Base-by-base conservation (phyloP, 2,329 filamentous ascomycete genomes). In the Claviceps sp. region DNA sequence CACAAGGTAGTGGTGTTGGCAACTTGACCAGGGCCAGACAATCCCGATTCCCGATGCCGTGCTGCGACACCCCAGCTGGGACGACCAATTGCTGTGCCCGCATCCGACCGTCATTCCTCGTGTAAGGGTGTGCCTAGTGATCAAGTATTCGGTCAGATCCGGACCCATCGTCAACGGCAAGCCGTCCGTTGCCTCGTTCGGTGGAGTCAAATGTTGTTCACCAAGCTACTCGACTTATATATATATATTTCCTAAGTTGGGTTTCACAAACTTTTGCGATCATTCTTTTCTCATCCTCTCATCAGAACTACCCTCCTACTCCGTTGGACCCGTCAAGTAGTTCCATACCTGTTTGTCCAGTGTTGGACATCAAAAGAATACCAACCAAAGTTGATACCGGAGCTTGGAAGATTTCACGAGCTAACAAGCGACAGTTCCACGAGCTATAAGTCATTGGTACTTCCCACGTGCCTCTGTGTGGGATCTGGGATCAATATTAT, bases 371-470 rank as follows among this genome's bases (percentile, higher is more conserved):
- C 42, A 22, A 43, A 50, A 46, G 38, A 37, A 22, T 40, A 34
- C 26, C 26, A 49, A 38, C 8, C 26, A 26, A 24, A 30, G 30
- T 22, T 46, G 51, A 51, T 53, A 52, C 46, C 48, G 10, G 30
- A 44, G 51, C 41, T 44, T 55, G 22, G 49, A 46, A 48, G 43
- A 44, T 48, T 48, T 39, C 41, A 47, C 46, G 26, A 30, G 8
- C 26, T 30, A 30, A 30, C 26, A 30, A 30, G 41, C 8, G 14
- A 24, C 10, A 42, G 47, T 48, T 47, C 34, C 42, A 48, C 47
- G 11, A 39, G n/a, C 34, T 30, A 17, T 37, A 30, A 50, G 50
- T 42, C 46, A 49, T 52, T 57, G 52, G 47, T 54, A 39, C 52
- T 11, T 30, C 24, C 43, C 14, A 45, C 43, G 24, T 34, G 24